A percentile compares a stretch with the other conserved stretches of the same genome.
Conservation (phyloP, 139 green algal genomes). For the Coccomyxa sp. region DNA sequence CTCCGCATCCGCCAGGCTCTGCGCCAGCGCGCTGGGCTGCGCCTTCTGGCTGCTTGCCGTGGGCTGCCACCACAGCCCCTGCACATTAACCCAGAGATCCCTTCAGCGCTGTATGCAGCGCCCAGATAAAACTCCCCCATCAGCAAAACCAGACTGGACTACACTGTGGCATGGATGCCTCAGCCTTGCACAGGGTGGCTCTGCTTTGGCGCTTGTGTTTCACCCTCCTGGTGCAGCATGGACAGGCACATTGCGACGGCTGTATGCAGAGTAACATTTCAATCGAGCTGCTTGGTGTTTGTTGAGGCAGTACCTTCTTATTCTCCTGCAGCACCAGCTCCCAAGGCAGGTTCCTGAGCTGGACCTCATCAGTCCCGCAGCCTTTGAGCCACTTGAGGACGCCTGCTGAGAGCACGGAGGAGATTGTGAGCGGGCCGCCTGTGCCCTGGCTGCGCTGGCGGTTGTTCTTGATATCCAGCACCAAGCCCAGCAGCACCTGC, state of each 20-base stretch:
- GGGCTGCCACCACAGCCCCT: slow-evolving; percentile 68
- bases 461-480: slow-evolving; percentile 91
- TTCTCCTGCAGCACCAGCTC: slow-evolving; percentile 49
- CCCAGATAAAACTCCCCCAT: too few species aligned
- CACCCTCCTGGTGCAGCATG: too few species aligned
- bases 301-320: slow-evolving; percentile 52
- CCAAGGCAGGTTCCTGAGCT: slow-evolving; percentile 60
- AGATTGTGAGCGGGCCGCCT: background rate
- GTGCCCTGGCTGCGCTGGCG: slow-evolving; percentile 12
- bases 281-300: background rate
- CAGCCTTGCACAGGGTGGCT: too few species aligned
- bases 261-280: too few species aligned
- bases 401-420: slow-evolving; percentile 31
- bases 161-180: too few species aligned
- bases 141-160: too few species aligned
- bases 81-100: too few species aligned
- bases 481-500: slow-evolving; percentile 67
- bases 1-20: background rate
- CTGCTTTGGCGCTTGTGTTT: too few species aligned
- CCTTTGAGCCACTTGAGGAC: slow-evolving; percentile 50
- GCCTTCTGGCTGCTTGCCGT: too few species aligned
- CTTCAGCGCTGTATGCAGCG: too few species aligned
- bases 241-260: background rate
- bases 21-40: slow-evolving; percentile 18
- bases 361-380: slow-evolving; percentile 48